Percentiles rank a stretch among this genome's conserved stretches.
Evolutionary conservation across 2,329 filamentous ascomycete genomes (phyloP).

Genomic region (Fusarium pseudocircinatum): DNA sequence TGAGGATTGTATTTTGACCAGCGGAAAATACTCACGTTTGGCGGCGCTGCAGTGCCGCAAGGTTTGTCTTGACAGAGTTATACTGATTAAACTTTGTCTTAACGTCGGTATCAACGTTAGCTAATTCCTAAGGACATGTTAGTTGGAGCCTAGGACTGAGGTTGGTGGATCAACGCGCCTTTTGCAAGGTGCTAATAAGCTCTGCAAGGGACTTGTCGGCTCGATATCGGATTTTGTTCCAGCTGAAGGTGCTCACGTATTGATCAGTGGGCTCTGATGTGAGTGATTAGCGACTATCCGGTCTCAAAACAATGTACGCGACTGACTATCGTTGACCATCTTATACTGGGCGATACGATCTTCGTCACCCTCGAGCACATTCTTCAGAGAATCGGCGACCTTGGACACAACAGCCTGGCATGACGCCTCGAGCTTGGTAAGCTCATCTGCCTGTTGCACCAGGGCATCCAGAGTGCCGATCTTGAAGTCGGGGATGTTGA

Average conservation of each 20-base stretch:
- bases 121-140: slow-evolving; percentile 72
- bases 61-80: slow-evolving; percentile 86
- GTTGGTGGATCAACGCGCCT: slow-evolving; percentile 61
- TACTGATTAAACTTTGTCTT: slow-evolving; percentile 95
- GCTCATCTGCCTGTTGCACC: slow-evolving; percentile 94
- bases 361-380: slow-evolving; percentile 85
- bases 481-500: slow-evolving; percentile 93
- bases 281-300: slow-evolving; percentile 39
- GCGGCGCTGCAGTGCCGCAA: slow-evolving; percentile 83
- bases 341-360: slow-evolving; percentile 87
- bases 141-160: background rate
- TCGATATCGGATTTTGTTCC: slow-evolving; percentile 98
- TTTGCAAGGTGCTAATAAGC: slow-evolving; percentile 86
- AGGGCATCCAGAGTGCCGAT: slow-evolving; percentile 95
- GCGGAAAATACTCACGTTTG: slow-evolving; percentile 72
- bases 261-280: slow-evolving; percentile 88
- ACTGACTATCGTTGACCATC: slow-evolving; percentile 90
- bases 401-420: slow-evolving; percentile 88
- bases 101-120: slow-evolving; percentile 94
- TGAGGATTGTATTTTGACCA: background rate
- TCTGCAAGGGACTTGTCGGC: slow-evolving; percentile 90
- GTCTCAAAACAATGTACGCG: background rate
- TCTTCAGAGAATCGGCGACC: slow-evolving; percentile 85
- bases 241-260: slow-evolving; percentile 87
- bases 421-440: slow-evolving; percentile 83